A percentile compares a stretch with the other conserved stretches of the same genome.
phyloP scores from a whole-genome alignment of 225 moss, liverwort and hornwort genomes.

The Marchantia polymorpha region DNA sequence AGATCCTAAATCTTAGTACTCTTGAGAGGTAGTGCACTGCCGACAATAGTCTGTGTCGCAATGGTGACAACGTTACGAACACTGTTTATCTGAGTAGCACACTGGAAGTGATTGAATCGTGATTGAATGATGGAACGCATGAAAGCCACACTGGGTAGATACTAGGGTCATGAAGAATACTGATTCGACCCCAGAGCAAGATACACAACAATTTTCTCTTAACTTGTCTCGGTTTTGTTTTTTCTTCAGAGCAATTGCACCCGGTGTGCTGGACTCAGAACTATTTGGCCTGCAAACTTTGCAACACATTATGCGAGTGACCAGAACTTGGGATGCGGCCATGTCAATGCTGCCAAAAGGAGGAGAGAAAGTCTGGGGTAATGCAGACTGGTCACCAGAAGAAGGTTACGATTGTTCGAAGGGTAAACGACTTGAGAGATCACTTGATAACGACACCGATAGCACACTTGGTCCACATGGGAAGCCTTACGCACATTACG shows the following conservation, averaged over 20 bases:
- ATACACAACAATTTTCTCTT: background rate
- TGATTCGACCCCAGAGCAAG: too few species aligned
- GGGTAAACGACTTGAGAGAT: conserved; percentile 22
- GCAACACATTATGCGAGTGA: conserved; percentile 93
- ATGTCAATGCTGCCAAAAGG: conserved; percentile 97
- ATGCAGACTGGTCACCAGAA: conserved; percentile 92
- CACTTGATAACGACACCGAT: background rate
- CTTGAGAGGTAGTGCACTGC: too few species aligned
- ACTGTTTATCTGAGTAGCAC: too few species aligned
- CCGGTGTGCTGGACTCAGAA: conserved; percentile 81
- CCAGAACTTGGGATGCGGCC: conserved; percentile 94
- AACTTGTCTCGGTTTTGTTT: background rate
- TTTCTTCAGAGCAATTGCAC: conserved; percentile 78
- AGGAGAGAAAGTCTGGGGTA: conserved; percentile 77
- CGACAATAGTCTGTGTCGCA: too few species aligned
- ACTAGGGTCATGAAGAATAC: background rate
- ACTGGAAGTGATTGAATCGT: too few species aligned
- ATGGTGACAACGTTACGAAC: too few species aligned
- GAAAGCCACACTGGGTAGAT: background rate
- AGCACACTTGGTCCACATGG: conserved; percentile 54
- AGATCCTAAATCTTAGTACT: too few species aligned
- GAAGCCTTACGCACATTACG: conserved; percentile 83
- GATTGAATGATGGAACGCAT: too few species aligned
- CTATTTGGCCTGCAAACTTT: conserved; percentile 89
- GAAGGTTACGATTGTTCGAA: conserved; percentile 74